These are phyloP conservation scores for Colletotrichum spaethianum DNA, from an alignment of 2,329 filamentous ascomycete species.

Conservation along the genomic window DNA sequence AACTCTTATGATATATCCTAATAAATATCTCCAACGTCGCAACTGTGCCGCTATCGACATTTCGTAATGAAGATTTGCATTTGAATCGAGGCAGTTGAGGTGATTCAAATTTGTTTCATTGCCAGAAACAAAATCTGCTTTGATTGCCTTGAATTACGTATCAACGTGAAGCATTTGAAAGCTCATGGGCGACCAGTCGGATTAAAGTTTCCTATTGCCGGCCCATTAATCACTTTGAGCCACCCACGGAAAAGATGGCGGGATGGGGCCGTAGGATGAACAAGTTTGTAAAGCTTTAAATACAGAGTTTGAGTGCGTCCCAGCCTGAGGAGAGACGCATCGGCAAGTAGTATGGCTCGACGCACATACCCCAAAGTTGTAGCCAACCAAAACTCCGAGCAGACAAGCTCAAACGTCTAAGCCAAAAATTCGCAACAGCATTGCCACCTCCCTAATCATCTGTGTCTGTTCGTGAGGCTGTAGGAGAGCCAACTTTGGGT, in stretches of 20 bases:
- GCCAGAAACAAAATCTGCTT: no score
- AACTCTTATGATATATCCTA: no score
- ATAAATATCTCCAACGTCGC: no score
- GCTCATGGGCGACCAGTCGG: not conserved
- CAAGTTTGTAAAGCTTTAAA: not conserved
- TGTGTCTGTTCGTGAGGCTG: no score
- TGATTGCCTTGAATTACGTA: no score
- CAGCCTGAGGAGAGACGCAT: not conserved
- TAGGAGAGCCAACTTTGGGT: not conserved
- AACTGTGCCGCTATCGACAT: no score
- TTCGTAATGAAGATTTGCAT: no score
- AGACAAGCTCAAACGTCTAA: not conserved
- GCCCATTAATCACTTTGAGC: not conserved
- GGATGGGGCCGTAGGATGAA: not conserved
- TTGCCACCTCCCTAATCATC: not conserved
- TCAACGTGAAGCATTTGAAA: not conserved
- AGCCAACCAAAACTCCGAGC: conserved; percentile 2
- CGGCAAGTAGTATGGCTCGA: not conserved
- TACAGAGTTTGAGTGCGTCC: not conserved
- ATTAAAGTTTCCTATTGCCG: not conserved
- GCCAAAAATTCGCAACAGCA: conserved; percentile 23
- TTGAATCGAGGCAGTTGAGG: no score
- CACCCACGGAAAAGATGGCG: not conserved
- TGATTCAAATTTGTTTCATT: no score
- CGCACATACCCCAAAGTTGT: not conserved